Evolutionary conservation across 23 red algal genomes (phyloP).

Genomic region (Gracilaria gracilis): DNA sequence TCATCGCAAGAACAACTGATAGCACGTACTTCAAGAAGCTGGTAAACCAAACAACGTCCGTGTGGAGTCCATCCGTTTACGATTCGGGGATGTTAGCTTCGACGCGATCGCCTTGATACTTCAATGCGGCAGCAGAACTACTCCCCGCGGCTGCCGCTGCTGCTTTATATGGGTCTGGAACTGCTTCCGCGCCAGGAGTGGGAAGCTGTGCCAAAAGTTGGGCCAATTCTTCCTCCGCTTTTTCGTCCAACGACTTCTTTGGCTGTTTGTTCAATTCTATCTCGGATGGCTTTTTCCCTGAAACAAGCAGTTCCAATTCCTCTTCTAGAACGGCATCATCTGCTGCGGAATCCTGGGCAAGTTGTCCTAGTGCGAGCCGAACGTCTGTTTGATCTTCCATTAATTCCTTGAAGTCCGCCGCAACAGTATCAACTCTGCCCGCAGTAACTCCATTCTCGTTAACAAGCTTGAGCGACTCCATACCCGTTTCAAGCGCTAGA

Average conservation of each 20-base stretch:
- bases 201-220: constrained; percentile 39
- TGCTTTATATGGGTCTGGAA: constrained; percentile 6
- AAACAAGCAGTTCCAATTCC: constrained; percentile 52
- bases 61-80: background rate
- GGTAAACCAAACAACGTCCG: background rate
- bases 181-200: constrained; percentile 6
- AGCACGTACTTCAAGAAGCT: background rate
- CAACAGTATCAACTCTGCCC: constrained; percentile 61
- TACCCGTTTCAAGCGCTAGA: constrained; percentile 66
- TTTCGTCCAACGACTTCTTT: constrained; percentile 26
- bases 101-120: background rate
- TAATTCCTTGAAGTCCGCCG: constrained; percentile 65
- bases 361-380: constrained; percentile 54
- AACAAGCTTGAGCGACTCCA: constrained; percentile 58
- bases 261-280: constrained; percentile 8
- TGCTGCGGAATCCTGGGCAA: constrained; percentile 34
- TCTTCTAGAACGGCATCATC: constrained; percentile 58
- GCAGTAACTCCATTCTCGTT: constrained; percentile 64
- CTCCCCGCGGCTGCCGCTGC: constrained; percentile 5
- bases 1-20: background rate
- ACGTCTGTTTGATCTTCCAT: constrained; percentile 67
- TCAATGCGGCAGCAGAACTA: background rate
- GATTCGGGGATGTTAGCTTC: constrained; percentile 27
- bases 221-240: constrained; percentile 58
- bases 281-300: background rate